Evolutionary conservation across 768 basidiomycete species (phyloP).

Genomic region (Suillus tomentosus): DNA sequence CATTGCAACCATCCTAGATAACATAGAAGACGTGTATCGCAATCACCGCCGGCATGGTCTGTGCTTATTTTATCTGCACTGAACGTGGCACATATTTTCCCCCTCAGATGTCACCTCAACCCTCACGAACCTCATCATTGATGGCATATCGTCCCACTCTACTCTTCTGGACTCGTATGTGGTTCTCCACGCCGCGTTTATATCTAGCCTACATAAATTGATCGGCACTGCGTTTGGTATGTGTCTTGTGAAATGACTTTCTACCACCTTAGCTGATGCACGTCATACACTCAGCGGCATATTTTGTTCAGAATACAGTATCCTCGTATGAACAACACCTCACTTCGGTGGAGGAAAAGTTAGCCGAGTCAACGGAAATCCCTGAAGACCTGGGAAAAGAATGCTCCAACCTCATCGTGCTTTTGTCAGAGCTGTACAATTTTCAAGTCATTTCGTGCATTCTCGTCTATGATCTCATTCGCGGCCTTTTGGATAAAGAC

Average conservation of each 20-base stretch:
- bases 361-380: constrained; percentile 20
- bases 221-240: constrained; percentile 88
- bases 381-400: constrained; percentile 71
- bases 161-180: constrained; percentile 88
- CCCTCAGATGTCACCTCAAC: constrained; percentile 77
- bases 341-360: constrained; percentile 29
- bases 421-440: constrained; percentile 93
- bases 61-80: constrained; percentile 21
- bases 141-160: constrained; percentile 78
- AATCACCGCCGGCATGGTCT: constrained; percentile 77
- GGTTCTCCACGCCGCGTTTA: constrained; percentile 82
- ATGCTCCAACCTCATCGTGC: constrained; percentile 81
- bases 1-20: constrained; percentile 69
- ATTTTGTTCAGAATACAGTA: constrained; percentile 77
- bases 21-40: constrained; percentile 77
- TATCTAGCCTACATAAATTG: constrained; percentile 78
- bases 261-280: constrained; percentile 6
- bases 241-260: constrained; percentile 22
- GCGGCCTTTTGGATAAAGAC: constrained; percentile 62
- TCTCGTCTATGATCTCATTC: constrained; percentile 90
- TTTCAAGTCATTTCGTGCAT: constrained; percentile 90
- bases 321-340: constrained; percentile 66
- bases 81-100: background rate
- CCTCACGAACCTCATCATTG: constrained; percentile 73
- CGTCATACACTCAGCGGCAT: constrained; percentile 56